Conservation (phyloP, 768 basidiomycete genomes). For the Termitomyces sp. region DNA sequence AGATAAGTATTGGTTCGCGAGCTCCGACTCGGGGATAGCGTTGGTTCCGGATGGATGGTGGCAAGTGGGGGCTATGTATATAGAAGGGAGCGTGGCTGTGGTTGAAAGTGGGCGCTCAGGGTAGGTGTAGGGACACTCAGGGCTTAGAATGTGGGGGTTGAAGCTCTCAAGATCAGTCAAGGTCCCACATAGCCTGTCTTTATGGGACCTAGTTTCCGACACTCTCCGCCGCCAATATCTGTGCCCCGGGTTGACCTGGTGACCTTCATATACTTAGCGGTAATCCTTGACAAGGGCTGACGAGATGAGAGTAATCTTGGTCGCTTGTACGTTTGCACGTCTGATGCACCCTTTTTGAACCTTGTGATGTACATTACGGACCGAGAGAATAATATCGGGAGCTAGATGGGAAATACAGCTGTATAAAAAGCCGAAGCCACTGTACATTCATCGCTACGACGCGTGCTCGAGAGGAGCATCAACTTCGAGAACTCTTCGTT, state of each 20-base stretch:
- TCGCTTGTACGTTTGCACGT: constrained; percentile 16
- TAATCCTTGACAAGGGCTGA: constrained; percentile 9
- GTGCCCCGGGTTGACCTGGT: constrained; percentile 10
- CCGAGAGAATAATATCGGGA: constrained; percentile 5
- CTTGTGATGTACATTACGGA: not conserved
- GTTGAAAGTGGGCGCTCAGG: constrained; percentile 4
- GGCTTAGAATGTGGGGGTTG: constrained; percentile 6
- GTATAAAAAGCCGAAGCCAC: not conserved
- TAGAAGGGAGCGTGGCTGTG: not conserved
- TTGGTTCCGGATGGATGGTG: constrained; percentile 4
- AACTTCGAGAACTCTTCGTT: not conserved
- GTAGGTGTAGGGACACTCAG: constrained; percentile 4
- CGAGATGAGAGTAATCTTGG: constrained; percentile 11
- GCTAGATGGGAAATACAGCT: constrained; percentile 1
- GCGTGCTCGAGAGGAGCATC: not conserved
- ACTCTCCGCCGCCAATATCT: constrained; percentile 4
- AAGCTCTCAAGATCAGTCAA: not conserved
- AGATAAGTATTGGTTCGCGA: not conserved
- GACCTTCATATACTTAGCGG: constrained; percentile 9
- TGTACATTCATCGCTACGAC: not conserved
- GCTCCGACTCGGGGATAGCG: constrained; percentile 13
- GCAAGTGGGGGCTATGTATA: not conserved
- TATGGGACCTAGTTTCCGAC: constrained; percentile 6
- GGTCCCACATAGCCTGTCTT: not conserved
- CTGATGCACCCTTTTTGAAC: constrained; percentile 8